A percentile compares a stretch with the other conserved stretches of the same genome.
Conservation (phyloP, 768 basidiomycete species). For the Phallus indusiatus region DNA sequence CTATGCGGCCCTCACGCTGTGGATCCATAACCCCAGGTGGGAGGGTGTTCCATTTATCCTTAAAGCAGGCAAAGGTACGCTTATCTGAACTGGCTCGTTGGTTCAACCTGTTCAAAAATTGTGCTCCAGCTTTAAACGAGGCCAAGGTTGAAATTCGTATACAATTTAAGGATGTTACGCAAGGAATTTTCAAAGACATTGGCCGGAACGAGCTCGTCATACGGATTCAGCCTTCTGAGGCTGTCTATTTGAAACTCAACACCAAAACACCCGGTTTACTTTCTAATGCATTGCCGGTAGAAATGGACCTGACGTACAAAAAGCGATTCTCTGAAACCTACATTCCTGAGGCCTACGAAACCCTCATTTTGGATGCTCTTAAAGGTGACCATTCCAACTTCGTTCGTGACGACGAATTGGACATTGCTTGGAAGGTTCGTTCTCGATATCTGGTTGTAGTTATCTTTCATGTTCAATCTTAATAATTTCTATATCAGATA, state of each 20-base stretch:
- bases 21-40: constrained; percentile 95
- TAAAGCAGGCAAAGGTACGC: constrained; percentile 92
- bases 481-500: constrained; percentile 58
- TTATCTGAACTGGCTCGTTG: constrained; percentile 1
- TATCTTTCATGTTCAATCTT: neutral
- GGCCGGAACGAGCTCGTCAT: constrained; percentile 95
- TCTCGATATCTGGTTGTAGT: neutral
- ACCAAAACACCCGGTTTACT: constrained; percentile 86
- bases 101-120: constrained; percentile 3
- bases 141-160: constrained; percentile 97
- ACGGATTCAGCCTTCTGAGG: constrained; percentile 93
- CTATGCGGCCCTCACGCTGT: constrained; percentile 81
- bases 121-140: constrained; percentile 76
- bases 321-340: constrained; percentile 80
- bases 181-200: constrained; percentile 95
- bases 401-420: constrained; percentile 94
- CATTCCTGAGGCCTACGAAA: constrained; percentile 96
- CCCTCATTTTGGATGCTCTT: constrained; percentile 89
- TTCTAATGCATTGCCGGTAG: constrained; percentile 85
- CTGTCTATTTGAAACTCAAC: constrained; percentile 96
- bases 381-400: constrained; percentile 99
- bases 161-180: constrained; percentile 96
- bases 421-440: constrained; percentile 91
- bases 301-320: constrained; percentile 99
- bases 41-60: constrained; percentile 98